These are phyloP conservation scores for Populus davidiana DNA, from an alignment of 345 rosid genomes.

Conservation along the genomic window DNA sequence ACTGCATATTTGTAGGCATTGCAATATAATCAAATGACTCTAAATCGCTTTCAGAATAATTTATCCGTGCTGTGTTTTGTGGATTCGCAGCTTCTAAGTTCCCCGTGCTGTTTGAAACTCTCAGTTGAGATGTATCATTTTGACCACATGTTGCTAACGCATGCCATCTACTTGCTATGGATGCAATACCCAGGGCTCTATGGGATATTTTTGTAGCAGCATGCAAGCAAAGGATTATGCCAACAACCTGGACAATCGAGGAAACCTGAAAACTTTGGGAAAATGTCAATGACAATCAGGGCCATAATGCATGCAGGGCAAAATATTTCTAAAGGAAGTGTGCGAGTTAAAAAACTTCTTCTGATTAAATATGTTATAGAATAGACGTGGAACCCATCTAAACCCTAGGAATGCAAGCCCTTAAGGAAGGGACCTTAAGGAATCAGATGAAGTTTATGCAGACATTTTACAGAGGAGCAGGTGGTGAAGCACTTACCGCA, in stretches of 20 bases:
- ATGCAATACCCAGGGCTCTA: constrained; percentile 73
- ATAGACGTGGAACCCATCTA: not conserved
- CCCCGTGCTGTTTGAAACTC: constrained; percentile 47
- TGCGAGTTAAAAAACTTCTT: not conserved
- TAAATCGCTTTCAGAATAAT: constrained; percentile 75
- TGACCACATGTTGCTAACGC: constrained; percentile 66
- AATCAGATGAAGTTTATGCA: not conserved
- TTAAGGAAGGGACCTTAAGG: not conserved
- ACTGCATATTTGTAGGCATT: constrained; percentile 52
- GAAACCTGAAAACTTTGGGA: constrained; percentile 53
- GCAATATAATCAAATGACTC: constrained; percentile 68
- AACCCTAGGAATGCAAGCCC: not conserved
- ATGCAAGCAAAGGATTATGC: constrained; percentile 71
- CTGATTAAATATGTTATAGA: not conserved
- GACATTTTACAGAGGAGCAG: not conserved
- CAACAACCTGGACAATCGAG: constrained; percentile 76
- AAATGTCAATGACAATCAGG: not conserved
- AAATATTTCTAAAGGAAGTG: not conserved
- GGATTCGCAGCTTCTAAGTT: constrained; percentile 39
- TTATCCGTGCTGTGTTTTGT: constrained; percentile 29
- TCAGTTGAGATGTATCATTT: constrained; percentile 42
- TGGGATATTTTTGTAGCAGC: constrained; percentile 89
- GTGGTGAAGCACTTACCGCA: constrained; percentile 51
- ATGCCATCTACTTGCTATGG: constrained; percentile 84
- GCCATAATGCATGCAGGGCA: not conserved